Evolutionary conservation across 2,329 filamentous ascomycete species (phyloP).

Genomic region (Mariannaea sp.): DNA sequence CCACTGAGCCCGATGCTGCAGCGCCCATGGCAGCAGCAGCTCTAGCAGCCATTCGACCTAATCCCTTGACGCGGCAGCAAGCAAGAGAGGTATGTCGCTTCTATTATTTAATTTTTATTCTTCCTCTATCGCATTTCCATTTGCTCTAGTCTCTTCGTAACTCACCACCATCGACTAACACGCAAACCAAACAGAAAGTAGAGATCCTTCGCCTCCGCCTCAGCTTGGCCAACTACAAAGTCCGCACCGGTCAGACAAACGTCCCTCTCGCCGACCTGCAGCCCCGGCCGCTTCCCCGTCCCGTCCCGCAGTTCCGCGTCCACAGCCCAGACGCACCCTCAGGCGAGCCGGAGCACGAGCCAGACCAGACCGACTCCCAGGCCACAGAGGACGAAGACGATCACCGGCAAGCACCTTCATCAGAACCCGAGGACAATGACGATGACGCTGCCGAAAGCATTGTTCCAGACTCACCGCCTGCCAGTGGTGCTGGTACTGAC

Average conservation of each 20-base stretch:
- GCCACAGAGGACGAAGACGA: constrained; percentile 22
- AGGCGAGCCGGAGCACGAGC: constrained; percentile 12
- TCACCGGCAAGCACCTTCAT: constrained; percentile 13
- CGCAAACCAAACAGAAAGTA: constrained; percentile 55
- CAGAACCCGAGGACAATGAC: constrained; percentile 6
- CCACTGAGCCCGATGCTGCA: constrained; percentile 54
- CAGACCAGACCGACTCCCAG: constrained; percentile 32
- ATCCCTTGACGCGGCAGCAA: constrained; percentile 56
- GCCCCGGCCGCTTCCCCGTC: constrained; percentile 38
- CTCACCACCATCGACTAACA: constrained; percentile 16
- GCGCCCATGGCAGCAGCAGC: constrained; percentile 16
- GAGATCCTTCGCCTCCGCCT: constrained; percentile 71
- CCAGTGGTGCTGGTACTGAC: neutral
- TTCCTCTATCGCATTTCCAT: neutral
- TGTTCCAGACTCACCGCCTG: neutral
- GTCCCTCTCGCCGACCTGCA: constrained; percentile 67
- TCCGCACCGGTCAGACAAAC: constrained; percentile 72
- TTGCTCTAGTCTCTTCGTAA: too few relatives aligned
- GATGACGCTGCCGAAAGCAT: too few relatives aligned
- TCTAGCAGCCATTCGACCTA: constrained; percentile 24
- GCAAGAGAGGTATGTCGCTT: constrained; percentile 53
- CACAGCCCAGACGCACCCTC: constrained; percentile 29
- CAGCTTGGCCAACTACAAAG: constrained; percentile 73
- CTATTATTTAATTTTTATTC: neutral
- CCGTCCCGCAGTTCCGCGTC: constrained; percentile 30